Conservation (phyloP, 495 filamentous ascomycete species). For the Annulohypoxylon nitens region DNA sequence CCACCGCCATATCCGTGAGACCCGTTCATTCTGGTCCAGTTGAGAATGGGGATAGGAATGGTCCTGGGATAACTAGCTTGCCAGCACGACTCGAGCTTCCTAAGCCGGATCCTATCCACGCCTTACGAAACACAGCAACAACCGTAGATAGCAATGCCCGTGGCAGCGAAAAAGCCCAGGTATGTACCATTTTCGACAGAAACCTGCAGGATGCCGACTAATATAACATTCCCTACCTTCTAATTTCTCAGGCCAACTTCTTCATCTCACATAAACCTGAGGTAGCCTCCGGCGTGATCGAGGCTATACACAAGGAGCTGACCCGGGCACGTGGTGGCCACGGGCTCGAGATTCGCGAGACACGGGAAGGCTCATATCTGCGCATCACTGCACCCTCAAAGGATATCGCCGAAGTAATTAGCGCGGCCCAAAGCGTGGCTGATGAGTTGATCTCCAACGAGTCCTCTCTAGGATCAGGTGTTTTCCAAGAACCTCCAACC, state of each 20-base stretch:
- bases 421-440: constrained; percentile 47
- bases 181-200: not conserved
- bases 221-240: not conserved
- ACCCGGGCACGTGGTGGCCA: constrained; percentile 9
- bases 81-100: not conserved
- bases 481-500: constrained; percentile 46
- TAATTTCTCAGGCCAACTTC: constrained; percentile 39
- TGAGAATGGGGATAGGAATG: not conserved
- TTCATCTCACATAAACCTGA: constrained; percentile 39
- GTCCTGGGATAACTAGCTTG: not conserved
- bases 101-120: not conserved
- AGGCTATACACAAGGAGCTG: constrained; percentile 46
- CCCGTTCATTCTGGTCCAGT: not conserved
- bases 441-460: constrained; percentile 40
- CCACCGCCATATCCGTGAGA: not conserved
- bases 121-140: not conserved
- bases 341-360: constrained; percentile 31
- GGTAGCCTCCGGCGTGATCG: constrained; percentile 27
- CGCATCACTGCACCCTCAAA: constrained; percentile 22
- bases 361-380: constrained; percentile 24
- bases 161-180: not conserved
- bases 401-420: constrained; percentile 30
- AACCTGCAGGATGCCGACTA: constrained; percentile 11
- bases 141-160: not conserved
- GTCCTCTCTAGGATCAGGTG: not conserved